A percentile compares a stretch with the other conserved stretches of the same genome.
These are phyloP conservation scores for Monosporozyma aerobia DNA, from an alignment of 805 yeast species.

Conservation along the genomic window DNA sequence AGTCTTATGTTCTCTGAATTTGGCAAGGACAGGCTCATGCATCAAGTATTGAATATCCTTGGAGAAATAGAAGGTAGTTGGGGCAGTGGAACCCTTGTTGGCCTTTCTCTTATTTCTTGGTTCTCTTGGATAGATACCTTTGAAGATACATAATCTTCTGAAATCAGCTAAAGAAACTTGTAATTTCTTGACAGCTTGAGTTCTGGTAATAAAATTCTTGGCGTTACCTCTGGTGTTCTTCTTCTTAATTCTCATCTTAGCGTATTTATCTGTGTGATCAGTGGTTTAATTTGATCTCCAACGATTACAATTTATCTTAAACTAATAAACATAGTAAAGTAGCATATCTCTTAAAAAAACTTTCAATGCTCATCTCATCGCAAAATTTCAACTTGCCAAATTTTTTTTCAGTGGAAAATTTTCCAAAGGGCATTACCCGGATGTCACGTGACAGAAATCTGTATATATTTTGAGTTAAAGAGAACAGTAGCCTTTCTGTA, in stretches of 20 bases:
- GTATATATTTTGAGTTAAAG: neutral
- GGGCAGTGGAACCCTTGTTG: slow-evolving; percentile 95
- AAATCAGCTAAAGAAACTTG: slow-evolving; percentile 95
- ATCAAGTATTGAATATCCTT: slow-evolving; percentile 90
- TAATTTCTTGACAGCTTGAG: slow-evolving; percentile 85
- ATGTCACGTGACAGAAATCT: neutral
- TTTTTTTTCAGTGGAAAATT: neutral
- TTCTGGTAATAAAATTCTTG: slow-evolving; percentile 83
- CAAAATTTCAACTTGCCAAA: slow-evolving; percentile 1
- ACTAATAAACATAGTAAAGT: neutral
- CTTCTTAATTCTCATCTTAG: slow-evolving; percentile 60
- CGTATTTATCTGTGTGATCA: neutral
- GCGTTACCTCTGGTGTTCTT: slow-evolving; percentile 83
- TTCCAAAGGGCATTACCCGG: neutral
- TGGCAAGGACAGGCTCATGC: slow-evolving; percentile 88
- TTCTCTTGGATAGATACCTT: slow-evolving; percentile 95
- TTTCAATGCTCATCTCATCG: slow-evolving; percentile 8
- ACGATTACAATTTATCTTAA: neutral
- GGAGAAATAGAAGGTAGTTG: slow-evolving; percentile 84
- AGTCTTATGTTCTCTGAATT: slow-evolving; percentile 91
- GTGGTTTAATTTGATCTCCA: neutral
- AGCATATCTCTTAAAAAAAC: neutral
- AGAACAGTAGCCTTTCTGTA: neutral
- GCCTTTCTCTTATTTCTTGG: slow-evolving; percentile 95
- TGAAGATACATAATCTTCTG: slow-evolving; percentile 93